Conservation (phyloP, 1,284 basidiomycete species). For the Pseudozyma sp. region DNA sequence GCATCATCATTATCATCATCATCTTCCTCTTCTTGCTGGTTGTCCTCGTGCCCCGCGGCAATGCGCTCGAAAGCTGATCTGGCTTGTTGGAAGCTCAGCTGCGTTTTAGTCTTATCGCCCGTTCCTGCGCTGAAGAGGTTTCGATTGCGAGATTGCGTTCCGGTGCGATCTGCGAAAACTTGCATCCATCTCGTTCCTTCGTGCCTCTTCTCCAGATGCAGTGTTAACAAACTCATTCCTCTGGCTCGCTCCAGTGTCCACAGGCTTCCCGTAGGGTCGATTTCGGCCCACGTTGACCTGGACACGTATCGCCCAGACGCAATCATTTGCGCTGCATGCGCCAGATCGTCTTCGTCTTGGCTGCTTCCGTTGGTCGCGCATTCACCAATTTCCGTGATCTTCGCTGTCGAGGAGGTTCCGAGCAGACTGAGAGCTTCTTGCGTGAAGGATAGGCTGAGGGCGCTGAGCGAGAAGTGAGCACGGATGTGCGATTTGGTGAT, state of each 20-base stretch:
- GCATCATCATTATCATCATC: slow-evolving; percentile 42
- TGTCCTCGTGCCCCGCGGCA: slow-evolving; percentile 3
- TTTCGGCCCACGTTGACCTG: slow-evolving; percentile 57
- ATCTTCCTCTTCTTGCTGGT: slow-evolving; percentile 12
- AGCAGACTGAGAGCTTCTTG: slow-evolving; percentile 60
- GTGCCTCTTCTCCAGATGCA: slow-evolving; percentile 63
- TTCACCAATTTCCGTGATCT: slow-evolving; percentile 75
- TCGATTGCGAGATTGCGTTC: slow-evolving; percentile 6
- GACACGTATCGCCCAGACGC: slow-evolving; percentile 42
- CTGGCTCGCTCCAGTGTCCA: slow-evolving; percentile 56
- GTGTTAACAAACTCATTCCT: slow-evolving; percentile 42
- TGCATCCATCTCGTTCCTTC: slow-evolving; percentile 82
- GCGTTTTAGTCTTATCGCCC: slow-evolving; percentile 5
- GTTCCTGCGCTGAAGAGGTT: neutral
- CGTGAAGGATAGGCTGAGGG: slow-evolving; percentile 77
- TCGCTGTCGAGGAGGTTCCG: slow-evolving; percentile 17
- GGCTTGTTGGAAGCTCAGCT: slow-evolving; percentile 37
- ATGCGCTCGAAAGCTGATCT: slow-evolving; percentile 12
- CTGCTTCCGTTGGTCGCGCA: neutral
- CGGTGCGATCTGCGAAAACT: slow-evolving; percentile 74
- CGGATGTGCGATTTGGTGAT: slow-evolving; percentile 51
- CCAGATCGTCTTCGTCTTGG: slow-evolving; percentile 19
- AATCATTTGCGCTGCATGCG: slow-evolving; percentile 34
- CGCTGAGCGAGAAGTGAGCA: slow-evolving; percentile 76
- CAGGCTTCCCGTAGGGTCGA: slow-evolving; percentile 50